Conservation (phyloP, 2,329 filamentous ascomycete species). For the Claviceps spartinae region DNA sequence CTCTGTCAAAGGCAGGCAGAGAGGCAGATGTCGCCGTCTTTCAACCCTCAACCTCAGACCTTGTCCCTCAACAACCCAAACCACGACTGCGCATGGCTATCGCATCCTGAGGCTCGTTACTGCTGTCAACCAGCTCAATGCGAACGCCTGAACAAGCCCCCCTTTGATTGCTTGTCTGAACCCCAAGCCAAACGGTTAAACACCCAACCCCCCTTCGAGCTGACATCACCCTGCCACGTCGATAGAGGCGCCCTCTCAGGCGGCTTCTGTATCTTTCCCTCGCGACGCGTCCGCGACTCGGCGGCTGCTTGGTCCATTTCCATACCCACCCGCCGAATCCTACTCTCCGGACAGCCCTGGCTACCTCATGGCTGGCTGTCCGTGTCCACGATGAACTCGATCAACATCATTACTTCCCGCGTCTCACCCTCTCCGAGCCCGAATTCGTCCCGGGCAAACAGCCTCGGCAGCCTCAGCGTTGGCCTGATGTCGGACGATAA, state of each 20-base stretch:
- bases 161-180: not conserved
- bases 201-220: not conserved
- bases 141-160: not conserved
- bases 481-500: constrained; percentile 31
- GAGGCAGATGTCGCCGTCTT: not conserved
- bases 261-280: not conserved
- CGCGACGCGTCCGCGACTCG: not conserved
- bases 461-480: constrained; percentile 39
- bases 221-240: constrained; percentile 3
- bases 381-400: constrained; percentile 74
- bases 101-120: constrained; percentile 2
- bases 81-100: constrained; percentile 2
- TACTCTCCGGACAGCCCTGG: constrained; percentile 2
- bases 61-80: constrained; percentile 1
- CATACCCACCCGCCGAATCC: not conserved
- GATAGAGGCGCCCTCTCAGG: not conserved
- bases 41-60: constrained; percentile 4
- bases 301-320: not conserved
- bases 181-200: not conserved
- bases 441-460: constrained; percentile 45
- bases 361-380: constrained; percentile 39
- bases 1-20: too few relatives aligned
- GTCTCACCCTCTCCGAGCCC: constrained; percentile 51
- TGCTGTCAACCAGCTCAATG: not conserved
- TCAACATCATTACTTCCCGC: constrained; percentile 84